Conservation (phyloP, 1,139 yeast genomes). For the Yamadazyma conglobata region DNA sequence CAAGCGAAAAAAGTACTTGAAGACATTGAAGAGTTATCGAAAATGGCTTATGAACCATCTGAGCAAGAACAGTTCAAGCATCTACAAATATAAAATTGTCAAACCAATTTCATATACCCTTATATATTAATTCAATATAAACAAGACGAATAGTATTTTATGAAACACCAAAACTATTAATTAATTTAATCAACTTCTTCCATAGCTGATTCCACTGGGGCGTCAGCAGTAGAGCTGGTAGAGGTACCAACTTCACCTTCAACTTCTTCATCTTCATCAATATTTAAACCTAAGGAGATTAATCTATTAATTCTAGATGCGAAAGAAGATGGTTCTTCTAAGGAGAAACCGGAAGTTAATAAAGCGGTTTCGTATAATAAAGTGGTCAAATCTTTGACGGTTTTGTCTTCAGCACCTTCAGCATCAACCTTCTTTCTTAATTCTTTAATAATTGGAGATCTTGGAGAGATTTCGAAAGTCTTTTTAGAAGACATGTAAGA, state of each 20-base stretch:
- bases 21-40: constrained; percentile 36
- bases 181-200: constrained; percentile 89
- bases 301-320: constrained; percentile 98
- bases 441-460: constrained; percentile 91
- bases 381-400: constrained; percentile 96
- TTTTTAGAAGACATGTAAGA: constrained; percentile 99
- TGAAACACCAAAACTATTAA: constrained; percentile 1
- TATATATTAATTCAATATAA: constrained; percentile 7
- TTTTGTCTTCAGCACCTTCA: constrained; percentile 97
- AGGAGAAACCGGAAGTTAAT: constrained; percentile 97
- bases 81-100: too few species aligned
- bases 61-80: background rate
- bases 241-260: constrained; percentile 48
- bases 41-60: constrained; percentile 15
- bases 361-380: constrained; percentile 96
- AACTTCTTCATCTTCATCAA: constrained; percentile 80
- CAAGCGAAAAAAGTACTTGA: constrained; percentile 48
- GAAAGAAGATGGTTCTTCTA: constrained; percentile 97
- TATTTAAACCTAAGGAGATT: constrained; percentile 96
- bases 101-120: constrained; percentile 1
- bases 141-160: constrained; percentile 9
- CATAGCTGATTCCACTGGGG: constrained; percentile 89
- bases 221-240: constrained; percentile 57
- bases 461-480: constrained; percentile 98
- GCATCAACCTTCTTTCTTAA: constrained; percentile 94